A percentile compares a stretch with the other conserved stretches of the same genome.
Conservation (phyloP, 129 eudicot species). For the Chrysanthemum makinoi region DNA sequence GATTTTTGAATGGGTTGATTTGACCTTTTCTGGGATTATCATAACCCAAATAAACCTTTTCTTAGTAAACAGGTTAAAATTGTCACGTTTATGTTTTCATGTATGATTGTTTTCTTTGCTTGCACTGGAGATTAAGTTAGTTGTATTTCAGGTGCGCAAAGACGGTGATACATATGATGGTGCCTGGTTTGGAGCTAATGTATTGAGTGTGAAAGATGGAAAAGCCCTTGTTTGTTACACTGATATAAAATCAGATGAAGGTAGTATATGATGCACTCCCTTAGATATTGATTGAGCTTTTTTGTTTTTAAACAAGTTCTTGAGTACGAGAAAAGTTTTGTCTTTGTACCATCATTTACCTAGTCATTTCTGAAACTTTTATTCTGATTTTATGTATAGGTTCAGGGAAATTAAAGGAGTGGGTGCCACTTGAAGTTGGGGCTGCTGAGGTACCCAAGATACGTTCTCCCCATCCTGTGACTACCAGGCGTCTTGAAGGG, state of each 20-base stretch:
- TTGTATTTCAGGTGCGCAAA: slow-evolving; percentile 62
- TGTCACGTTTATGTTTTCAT: background rate
- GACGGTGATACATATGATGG: slow-evolving; percentile 47
- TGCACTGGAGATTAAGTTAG: slow-evolving; percentile 7
- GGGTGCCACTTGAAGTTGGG: slow-evolving; percentile 68
- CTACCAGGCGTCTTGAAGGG: slow-evolving; percentile 52
- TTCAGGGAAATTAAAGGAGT: slow-evolving; percentile 61
- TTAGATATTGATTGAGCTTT: background rate
- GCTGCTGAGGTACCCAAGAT: slow-evolving; percentile 55
- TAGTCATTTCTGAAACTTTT: background rate
- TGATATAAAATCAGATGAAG: slow-evolving; percentile 62
- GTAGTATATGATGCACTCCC: slow-evolving; percentile 35
- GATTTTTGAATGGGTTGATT: background rate
- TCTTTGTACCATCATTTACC: background rate
- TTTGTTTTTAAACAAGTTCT: slow-evolving; percentile 1
- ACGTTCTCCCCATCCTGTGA: slow-evolving; percentile 65
- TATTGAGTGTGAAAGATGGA: slow-evolving; percentile 54
- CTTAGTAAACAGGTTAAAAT: background rate
- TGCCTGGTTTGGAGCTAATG: slow-evolving; percentile 78
- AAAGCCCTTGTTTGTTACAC: slow-evolving; percentile 67
- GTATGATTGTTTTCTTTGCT: slow-evolving; percentile 16
- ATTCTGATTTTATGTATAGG: slow-evolving; percentile 1
- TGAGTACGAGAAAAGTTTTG: background rate
- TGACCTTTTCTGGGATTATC: background rate
- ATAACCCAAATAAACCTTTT: background rate